Evolutionary conservation across 108 stramenopile species (phyloP).

Genomic region (Fragilaria radians): DNA sequence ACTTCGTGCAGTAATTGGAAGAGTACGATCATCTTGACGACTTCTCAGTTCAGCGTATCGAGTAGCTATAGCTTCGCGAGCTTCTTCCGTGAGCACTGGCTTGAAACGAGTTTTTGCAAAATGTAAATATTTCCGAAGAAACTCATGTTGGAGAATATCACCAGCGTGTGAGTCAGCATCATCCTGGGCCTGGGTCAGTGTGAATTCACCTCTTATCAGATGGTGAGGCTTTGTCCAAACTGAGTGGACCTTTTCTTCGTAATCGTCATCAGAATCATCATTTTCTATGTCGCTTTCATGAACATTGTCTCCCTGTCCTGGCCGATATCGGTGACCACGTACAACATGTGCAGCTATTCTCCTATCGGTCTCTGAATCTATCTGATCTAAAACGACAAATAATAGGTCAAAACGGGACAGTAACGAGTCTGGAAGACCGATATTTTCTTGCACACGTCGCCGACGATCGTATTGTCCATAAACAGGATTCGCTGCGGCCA

Average conservation of each 20-base stretch:
- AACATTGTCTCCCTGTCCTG: conserved; percentile 61
- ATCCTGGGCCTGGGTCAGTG: conserved; percentile 12
- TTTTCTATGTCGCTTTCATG: conserved; percentile 80
- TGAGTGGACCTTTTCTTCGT: conserved; percentile 40
- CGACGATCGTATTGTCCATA: conserved; percentile 98
- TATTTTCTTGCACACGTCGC: conserved; percentile 94
- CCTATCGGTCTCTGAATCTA: conserved; percentile 93
- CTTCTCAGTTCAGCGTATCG: conserved; percentile 95
- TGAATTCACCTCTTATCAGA: neutral
- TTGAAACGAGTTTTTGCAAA: conserved; percentile 92
- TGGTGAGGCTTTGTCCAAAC: conserved; percentile 61
- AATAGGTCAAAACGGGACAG: conserved; percentile 98
- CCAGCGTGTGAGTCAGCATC: conserved; percentile 50
- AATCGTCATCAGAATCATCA: conserved; percentile 52
- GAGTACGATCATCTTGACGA: conserved; percentile 80
- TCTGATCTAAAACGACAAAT: conserved; percentile 98
- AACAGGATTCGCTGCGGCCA: conserved; percentile 99
- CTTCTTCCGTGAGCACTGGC: conserved; percentile 89
- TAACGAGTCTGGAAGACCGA: conserved; percentile 97
- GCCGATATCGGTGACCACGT: conserved; percentile 87
- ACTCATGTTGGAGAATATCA: conserved; percentile 88
- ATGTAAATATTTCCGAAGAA: conserved; percentile 95
- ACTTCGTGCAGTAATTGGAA: conserved; percentile 95
- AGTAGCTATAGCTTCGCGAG: conserved; percentile 91
- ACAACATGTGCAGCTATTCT: conserved; percentile 95